Conservation (phyloP, 768 basidiomycete species). For the Trametes coccinea region DNA sequence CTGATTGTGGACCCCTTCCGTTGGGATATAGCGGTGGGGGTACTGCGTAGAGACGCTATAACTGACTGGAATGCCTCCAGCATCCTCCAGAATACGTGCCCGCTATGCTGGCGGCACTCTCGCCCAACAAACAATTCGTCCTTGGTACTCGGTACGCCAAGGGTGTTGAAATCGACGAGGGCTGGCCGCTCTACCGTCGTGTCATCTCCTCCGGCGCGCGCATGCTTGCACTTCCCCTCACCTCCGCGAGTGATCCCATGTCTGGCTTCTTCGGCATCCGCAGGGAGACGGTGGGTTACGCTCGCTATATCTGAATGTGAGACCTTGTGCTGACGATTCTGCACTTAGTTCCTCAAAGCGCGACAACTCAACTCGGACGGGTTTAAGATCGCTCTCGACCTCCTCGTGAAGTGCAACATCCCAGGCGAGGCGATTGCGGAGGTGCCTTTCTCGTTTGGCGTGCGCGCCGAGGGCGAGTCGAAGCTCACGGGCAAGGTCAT, state of each 20-base stretch:
- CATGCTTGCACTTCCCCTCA: constrained; percentile 31
- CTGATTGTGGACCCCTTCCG: not conserved
- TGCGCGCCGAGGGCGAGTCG: constrained; percentile 33
- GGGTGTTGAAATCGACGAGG: constrained; percentile 32
- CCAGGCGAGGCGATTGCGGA: constrained; percentile 29
- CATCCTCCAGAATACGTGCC: constrained; percentile 34
- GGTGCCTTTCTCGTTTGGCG: constrained; percentile 34
- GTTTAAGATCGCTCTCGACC: constrained; percentile 36
- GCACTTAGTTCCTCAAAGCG: constrained; percentile 32
- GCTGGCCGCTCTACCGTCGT: constrained; percentile 34
- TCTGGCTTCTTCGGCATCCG: constrained; percentile 34
- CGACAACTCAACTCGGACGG: constrained; percentile 30
- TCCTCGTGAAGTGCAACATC: constrained; percentile 33
- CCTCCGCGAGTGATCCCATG: constrained; percentile 35
- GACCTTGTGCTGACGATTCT: not conserved
- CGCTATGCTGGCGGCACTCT: constrained; percentile 29
- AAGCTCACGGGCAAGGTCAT: constrained; percentile 35
- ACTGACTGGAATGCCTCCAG: constrained; percentile 10
- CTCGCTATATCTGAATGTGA: no score
- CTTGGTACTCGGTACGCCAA: constrained; percentile 33
- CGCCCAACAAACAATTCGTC: constrained; percentile 27
- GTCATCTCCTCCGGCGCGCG: constrained; percentile 33
- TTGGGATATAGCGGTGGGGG: not conserved
- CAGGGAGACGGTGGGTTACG: constrained; percentile 28
- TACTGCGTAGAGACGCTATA: not conserved